phyloP scores from a whole-genome alignment of 2,329 filamentous ascomycete species.

The Exophiala spinifera region DNA sequence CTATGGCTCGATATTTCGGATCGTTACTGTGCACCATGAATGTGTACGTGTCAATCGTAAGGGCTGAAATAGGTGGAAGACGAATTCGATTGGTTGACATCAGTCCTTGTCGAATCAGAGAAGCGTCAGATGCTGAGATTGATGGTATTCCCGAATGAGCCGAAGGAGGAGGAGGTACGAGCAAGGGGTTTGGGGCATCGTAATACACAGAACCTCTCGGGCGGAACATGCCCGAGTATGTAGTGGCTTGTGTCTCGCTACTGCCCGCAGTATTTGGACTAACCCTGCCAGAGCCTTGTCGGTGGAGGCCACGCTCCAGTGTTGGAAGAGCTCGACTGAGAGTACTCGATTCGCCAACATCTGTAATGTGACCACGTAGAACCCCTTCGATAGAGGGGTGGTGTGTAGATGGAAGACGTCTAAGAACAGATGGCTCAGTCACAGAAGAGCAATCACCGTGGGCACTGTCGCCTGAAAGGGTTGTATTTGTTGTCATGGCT shows the following conservation, averaged over 20 bases:
- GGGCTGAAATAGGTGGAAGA: constrained; percentile 10
- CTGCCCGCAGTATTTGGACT: not conserved
- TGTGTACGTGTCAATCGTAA: constrained; percentile 13
- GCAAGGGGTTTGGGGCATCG: not conserved
- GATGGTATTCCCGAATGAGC: not conserved
- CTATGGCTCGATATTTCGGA: constrained; percentile 10
- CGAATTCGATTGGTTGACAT: not conserved
- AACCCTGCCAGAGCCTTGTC: not conserved
- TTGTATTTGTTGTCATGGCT: not conserved
- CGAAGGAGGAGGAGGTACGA: not conserved
- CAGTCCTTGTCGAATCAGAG: not conserved
- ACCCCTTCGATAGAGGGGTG: not conserved
- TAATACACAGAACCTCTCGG: not conserved
- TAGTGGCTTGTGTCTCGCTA: not conserved
- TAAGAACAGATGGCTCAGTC: not conserved
- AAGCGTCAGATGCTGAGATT: not conserved
- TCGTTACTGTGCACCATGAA: constrained; percentile 10
- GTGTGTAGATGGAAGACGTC: not conserved
- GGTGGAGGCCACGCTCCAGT: not conserved
- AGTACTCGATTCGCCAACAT: not conserved
- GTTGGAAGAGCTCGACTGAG: not conserved
- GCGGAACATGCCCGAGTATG: not conserved
- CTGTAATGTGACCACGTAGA: not conserved
- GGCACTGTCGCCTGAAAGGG: not conserved
- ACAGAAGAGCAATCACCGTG: not conserved